phyloP scores from a whole-genome alignment of 495 filamentous ascomycete genomes.

The Trichoderma erinaceum region DNA sequence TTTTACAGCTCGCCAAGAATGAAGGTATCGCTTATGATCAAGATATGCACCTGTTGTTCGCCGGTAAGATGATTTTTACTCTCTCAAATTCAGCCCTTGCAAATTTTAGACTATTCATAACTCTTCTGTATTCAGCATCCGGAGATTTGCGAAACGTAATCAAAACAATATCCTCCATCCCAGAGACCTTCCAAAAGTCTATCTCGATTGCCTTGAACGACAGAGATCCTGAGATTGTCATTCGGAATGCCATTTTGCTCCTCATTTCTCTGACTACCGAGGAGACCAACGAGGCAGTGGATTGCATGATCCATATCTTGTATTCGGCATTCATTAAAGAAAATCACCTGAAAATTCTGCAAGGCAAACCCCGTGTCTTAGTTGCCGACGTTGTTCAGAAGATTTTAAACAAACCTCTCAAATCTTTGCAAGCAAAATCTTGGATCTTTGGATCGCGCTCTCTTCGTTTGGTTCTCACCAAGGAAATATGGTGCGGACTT shows the following conservation, averaged over 20 bases:
- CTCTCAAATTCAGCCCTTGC: neutral
- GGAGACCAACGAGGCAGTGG: neutral
- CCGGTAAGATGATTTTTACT: slow-evolving; percentile 19
- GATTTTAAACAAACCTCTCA: slow-evolving; percentile 14
- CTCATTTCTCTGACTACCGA: slow-evolving; percentile 24
- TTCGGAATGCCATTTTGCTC: slow-evolving; percentile 42
- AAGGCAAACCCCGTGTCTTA: slow-evolving; percentile 13
- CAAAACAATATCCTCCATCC: slow-evolving; percentile 33
- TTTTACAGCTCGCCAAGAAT: slow-evolving; percentile 36
- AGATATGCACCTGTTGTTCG: slow-evolving; percentile 34
- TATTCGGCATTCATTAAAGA: slow-evolving; percentile 22
- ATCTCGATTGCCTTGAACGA: slow-evolving; percentile 38
- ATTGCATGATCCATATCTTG: slow-evolving; percentile 26
- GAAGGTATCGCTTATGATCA: slow-evolving; percentile 33
- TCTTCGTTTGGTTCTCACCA: neutral
- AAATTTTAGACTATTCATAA: neutral
- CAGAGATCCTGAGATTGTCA: slow-evolving; percentile 35
- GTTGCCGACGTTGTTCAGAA: slow-evolving; percentile 21
- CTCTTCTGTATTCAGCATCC: slow-evolving; percentile 33
- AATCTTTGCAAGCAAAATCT: slow-evolving; percentile 17
- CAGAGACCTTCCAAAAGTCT: slow-evolving; percentile 21
- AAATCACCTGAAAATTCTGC: neutral
- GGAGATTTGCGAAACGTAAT: slow-evolving; percentile 43
- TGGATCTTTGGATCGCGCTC: slow-evolving; percentile 23
- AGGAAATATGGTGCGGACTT: neutral